A percentile compares a stretch with the other conserved stretches of the same genome.
Conservation (phyloP, 163 green algal genomes). For the Volvox carteri region DNA sequence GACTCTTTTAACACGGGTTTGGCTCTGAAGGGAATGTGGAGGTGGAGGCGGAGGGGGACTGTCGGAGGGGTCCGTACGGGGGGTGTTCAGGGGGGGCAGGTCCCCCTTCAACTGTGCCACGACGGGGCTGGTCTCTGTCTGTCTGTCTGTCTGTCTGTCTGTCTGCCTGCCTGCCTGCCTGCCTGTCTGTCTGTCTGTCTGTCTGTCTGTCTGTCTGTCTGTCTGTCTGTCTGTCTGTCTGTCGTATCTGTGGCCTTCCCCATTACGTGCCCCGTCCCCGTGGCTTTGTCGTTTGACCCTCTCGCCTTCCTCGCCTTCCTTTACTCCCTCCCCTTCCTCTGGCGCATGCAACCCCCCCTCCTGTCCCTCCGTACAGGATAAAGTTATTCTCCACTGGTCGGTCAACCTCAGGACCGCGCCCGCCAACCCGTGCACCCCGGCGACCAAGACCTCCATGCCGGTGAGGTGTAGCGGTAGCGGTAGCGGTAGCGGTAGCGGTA, state of each 20-base stretch:
- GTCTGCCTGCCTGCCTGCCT: not conserved
- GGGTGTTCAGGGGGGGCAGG: not conserved
- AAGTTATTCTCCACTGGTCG: conserved; percentile 30
- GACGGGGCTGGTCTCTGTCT: not conserved
- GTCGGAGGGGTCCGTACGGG: not conserved
- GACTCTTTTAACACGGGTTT: no score
- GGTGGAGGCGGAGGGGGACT: not conserved
- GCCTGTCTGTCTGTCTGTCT: not conserved
- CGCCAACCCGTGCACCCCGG: conserved; percentile 13
- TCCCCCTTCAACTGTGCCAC: not conserved
- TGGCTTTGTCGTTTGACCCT: no score
- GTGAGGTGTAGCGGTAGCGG: not conserved
- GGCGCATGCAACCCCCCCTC: no score
- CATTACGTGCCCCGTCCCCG: no score
- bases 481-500: no score
- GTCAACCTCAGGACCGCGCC: conserved; percentile 9
- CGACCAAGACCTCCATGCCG: not conserved
- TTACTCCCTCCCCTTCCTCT: no score
- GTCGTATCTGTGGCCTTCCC: no score
- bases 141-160: not conserved
- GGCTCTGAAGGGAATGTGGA: no score
- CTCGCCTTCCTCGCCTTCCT: no score
- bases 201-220: not conserved
- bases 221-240: conserved; percentile 2
- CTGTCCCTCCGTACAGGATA: conserved; percentile 12